phyloP scores from a whole-genome alignment of 139 green algal species.

The Chlorella vulgaris region DNA sequence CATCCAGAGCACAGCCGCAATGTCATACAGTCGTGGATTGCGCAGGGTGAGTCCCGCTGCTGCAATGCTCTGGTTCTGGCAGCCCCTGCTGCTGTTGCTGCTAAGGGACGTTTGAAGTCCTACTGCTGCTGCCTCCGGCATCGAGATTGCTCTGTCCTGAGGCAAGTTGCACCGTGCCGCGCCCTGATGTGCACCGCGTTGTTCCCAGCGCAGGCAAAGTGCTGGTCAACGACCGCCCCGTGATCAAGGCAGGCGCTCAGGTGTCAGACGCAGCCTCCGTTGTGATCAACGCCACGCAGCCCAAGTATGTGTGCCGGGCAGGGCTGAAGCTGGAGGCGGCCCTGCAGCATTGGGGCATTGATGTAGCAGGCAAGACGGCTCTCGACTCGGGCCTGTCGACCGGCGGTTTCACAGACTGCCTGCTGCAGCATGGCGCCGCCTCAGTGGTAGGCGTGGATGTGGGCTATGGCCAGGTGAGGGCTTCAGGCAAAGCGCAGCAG shows the following conservation, averaged over 20 bases:
- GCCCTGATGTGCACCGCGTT: too few species aligned
- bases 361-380: conserved; percentile 68
- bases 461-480: conserved; percentile 86
- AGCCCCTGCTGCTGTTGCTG: too few species aligned
- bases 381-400: conserved; percentile 96
- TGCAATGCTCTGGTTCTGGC: neutral
- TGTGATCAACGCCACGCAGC: conserved; percentile 70
- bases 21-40: conserved; percentile 92
- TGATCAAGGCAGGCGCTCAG: conserved; percentile 81
- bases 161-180: too few species aligned
- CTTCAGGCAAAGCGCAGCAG: too few species aligned
- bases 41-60: conserved; percentile 58
- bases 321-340: conserved; percentile 95
- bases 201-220: conserved; percentile 74
- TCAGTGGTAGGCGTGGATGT: conserved; percentile 95
- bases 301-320: conserved; percentile 86
- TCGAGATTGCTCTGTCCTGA: too few species aligned
- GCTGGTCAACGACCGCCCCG: conserved; percentile 62
- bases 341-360: conserved; percentile 82
- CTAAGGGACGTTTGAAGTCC: too few species aligned
- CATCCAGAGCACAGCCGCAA: conserved; percentile 79
- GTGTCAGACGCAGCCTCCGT: conserved; percentile 62
- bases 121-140: too few species aligned
- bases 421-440: conserved; percentile 87
- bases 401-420: conserved; percentile 96